phyloP scores from a whole-genome alignment of 768 basidiomycete species.

The Dioszegia hungarica region DNA sequence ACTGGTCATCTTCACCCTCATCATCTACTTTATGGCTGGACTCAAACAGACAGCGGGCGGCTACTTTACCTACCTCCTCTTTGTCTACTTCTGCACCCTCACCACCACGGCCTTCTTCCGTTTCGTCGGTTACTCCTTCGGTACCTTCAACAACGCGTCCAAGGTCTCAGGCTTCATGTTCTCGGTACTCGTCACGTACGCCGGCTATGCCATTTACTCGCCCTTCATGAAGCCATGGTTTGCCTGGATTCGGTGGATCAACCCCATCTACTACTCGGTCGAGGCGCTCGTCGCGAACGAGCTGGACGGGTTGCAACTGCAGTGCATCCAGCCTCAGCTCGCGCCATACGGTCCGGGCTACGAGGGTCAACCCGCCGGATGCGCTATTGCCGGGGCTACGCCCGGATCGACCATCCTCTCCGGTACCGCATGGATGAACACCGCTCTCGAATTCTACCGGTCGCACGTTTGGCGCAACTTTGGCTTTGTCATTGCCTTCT shows the following conservation, averaged over 20 bases:
- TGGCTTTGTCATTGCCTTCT: conserved; percentile 28
- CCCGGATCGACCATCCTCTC: conserved; percentile 25
- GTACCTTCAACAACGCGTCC: conserved; percentile 43
- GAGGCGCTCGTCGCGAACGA: conserved; percentile 38
- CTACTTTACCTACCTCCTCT: conserved; percentile 34
- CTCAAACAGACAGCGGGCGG: conserved; percentile 21
- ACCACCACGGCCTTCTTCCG: conserved; percentile 37
- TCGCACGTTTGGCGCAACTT: conserved; percentile 39
- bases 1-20: conserved; percentile 39
- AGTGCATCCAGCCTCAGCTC: conserved; percentile 29
- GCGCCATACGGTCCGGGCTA: conserved; percentile 29
- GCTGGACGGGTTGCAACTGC: conserved; percentile 22
- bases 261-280: conserved; percentile 44
- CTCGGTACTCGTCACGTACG: conserved; percentile 36
- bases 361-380: conserved; percentile 17
- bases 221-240: conserved; percentile 47
- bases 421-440: conserved; percentile 19
- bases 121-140: conserved; percentile 36
- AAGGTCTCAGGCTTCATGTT: conserved; percentile 43
- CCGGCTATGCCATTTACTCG: conserved; percentile 37
- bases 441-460: conserved; percentile 17
- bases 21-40: conserved; percentile 43
- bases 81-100: conserved; percentile 10
- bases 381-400: conserved; percentile 31
- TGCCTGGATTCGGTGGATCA: conserved; percentile 44